Conservation (phyloP, 768 basidiomycete species). For the Boletales sp. region DNA sequence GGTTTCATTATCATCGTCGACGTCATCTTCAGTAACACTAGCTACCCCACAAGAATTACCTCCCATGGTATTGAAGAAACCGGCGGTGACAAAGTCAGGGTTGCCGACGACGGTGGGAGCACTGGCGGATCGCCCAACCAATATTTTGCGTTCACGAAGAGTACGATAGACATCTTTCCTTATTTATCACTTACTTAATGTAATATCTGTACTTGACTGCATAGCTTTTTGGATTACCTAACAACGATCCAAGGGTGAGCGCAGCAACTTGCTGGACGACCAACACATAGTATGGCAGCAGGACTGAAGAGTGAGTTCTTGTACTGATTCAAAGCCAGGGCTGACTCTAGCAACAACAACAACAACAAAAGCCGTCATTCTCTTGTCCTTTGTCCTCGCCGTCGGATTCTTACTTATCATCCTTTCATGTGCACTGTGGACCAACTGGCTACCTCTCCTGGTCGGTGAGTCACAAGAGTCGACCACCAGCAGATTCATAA, state of each 20-base stretch:
- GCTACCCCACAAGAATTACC: slow-evolving; percentile 13
- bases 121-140: slow-evolving; percentile 32
- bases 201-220: too few species aligned
- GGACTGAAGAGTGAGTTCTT: slow-evolving; percentile 61
- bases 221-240: slow-evolving; percentile 19
- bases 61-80: slow-evolving; percentile 21
- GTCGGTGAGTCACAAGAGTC: slow-evolving; percentile 65
- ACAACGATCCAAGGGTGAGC: slow-evolving; percentile 6
- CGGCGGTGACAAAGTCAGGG: slow-evolving; percentile 16
- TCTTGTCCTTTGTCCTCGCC: slow-evolving; percentile 95
- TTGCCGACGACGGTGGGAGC: slow-evolving; percentile 23
- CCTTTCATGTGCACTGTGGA: slow-evolving; percentile 92
- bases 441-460: slow-evolving; percentile 94
- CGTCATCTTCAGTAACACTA: slow-evolving; percentile 36
- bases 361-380: slow-evolving; percentile 88
- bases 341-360: background rate
- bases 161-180: background rate
- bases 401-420: slow-evolving; percentile 98
- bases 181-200: too few species aligned
- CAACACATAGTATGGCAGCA: slow-evolving; percentile 40
- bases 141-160: slow-evolving; percentile 32
- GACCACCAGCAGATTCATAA: background rate
- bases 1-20: slow-evolving; percentile 36
- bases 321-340: too few species aligned
- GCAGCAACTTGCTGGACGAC: slow-evolving; percentile 1